Percentiles rank a stretch among this genome's conserved stretches.
Evolutionary conservation across 805 yeast species (phyloP).

Genomic region (Yarrowia alimentaria): DNA sequence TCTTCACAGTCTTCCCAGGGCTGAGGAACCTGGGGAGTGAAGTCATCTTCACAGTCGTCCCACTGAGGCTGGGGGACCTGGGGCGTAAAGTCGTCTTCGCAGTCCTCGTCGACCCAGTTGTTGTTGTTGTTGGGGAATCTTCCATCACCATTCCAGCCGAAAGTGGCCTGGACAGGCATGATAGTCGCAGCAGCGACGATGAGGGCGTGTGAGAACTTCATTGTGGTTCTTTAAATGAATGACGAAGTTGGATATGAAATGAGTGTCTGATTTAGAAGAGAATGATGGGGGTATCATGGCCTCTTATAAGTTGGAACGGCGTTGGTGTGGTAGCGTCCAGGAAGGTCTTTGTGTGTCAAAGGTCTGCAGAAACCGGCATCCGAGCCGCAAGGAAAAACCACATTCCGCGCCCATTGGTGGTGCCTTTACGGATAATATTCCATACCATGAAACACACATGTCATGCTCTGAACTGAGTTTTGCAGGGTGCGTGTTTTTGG

Average conservation of each 20-base stretch:
- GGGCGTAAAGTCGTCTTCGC: neutral
- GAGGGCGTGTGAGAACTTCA: conserved; percentile 29
- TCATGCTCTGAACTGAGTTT: neutral
- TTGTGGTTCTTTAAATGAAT: conserved; percentile 12
- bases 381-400: too few species aligned
- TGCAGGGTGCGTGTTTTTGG: neutral
- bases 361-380: too few species aligned
- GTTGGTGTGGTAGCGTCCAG: too few species aligned
- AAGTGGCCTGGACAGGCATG: conserved; percentile 12
- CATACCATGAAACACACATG: too few species aligned
- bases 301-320: conserved; percentile 6
- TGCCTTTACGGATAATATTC: conserved; percentile 5
- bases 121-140: neutral
- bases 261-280: too few species aligned
- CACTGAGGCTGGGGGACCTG: conserved; percentile 1
- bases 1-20: conserved; percentile 11
- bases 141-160: neutral
- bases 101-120: neutral
- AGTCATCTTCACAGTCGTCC: conserved; percentile 8
- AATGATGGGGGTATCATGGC: neutral
- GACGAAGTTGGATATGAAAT: neutral
- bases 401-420: neutral
- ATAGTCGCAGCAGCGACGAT: conserved; percentile 28
- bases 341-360: conserved; percentile 14
- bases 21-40: neutral